Percentiles rank a stretch among this genome's conserved stretches.
Conservation (phyloP, 257 asterid species). For the Anisodus tanguticus region DNA sequence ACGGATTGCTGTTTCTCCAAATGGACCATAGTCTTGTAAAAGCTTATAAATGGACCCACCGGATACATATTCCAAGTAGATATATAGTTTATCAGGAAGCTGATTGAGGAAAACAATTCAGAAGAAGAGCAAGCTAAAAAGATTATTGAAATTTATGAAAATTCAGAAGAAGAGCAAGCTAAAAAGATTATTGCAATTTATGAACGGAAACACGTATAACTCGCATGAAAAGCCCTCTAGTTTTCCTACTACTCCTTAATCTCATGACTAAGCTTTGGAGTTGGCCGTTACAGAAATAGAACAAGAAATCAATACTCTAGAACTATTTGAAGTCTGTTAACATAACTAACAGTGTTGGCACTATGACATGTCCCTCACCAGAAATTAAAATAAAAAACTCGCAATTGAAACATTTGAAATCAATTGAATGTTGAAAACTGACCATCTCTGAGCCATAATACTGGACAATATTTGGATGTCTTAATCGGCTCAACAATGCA, state of each 20-base stretch:
- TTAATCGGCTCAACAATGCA: slow-evolving; percentile 58
- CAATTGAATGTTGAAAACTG: slow-evolving; percentile 36
- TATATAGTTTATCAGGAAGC: slow-evolving; percentile 79
- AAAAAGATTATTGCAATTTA: background rate
- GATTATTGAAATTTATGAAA: too few relatives aligned
- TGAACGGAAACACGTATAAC: background rate
- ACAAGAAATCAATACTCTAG: slow-evolving; percentile 15
- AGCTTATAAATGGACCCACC: slow-evolving; percentile 97
- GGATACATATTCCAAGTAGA: slow-evolving; percentile 92
- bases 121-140: slow-evolving; percentile 30
- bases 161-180: slow-evolving; percentile 32
- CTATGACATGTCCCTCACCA: slow-evolving; percentile 3
- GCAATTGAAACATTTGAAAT: background rate
- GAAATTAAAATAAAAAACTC: slow-evolving; percentile 9
- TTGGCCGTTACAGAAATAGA: slow-evolving; percentile 17
- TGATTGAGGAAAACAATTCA: slow-evolving; percentile 45
- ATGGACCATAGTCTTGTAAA: slow-evolving; percentile 87
- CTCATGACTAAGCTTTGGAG: background rate
- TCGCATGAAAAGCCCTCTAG: background rate
- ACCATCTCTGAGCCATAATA: slow-evolving; percentile 90
- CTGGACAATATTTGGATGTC: slow-evolving; percentile 87
- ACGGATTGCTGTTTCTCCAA: slow-evolving; percentile 93
- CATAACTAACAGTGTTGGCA: background rate
- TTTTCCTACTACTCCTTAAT: background rate
- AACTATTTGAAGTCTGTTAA: background rate